Conservation (phyloP, 495 filamentous ascomycete genomes). For the Rhypophila decipiens region DNA sequence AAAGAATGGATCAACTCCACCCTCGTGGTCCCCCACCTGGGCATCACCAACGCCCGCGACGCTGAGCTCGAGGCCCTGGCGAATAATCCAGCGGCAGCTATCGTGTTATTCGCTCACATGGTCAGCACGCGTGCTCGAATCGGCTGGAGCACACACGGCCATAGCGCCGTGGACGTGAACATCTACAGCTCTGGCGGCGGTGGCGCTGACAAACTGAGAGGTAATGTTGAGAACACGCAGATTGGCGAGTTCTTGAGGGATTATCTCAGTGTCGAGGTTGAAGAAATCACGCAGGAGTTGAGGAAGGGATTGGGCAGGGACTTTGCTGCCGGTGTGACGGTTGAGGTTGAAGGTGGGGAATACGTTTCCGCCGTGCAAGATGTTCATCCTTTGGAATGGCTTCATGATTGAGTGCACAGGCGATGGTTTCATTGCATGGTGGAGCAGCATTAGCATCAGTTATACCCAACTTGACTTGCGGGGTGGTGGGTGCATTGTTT, state of each 20-base stretch:
- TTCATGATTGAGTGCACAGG: too few relatives aligned
- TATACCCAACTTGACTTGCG: too few relatives aligned
- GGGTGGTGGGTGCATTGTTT: too few relatives aligned
- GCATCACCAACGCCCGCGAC: slow-evolving; percentile 66
- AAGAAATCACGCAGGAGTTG: slow-evolving; percentile 67
- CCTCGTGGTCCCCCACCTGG: slow-evolving; percentile 60
- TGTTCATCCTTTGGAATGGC: slow-evolving; percentile 7
- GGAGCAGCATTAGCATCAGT: too few relatives aligned
- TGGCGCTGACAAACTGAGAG: slow-evolving; percentile 48
- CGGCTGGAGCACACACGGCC: slow-evolving; percentile 88
- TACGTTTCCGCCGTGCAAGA: neutral
- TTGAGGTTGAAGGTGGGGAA: neutral
- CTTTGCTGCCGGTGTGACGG: too few relatives aligned
- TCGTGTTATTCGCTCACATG: slow-evolving; percentile 71
- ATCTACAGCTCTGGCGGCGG: slow-evolving; percentile 65
- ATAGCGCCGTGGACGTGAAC: slow-evolving; percentile 87
- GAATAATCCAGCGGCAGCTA: slow-evolving; percentile 41
- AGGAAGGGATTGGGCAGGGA: slow-evolving; percentile 43
- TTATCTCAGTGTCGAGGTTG: slow-evolving; percentile 76
- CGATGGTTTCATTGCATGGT: too few relatives aligned
- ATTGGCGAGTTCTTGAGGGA: slow-evolving; percentile 72
- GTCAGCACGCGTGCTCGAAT: slow-evolving; percentile 80
- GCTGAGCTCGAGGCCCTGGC: slow-evolving; percentile 64
- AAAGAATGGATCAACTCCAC: slow-evolving; percentile 52
- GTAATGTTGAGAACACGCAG: slow-evolving; percentile 94